Evolutionary conservation across 441 rosid species (phyloP).

Genomic region (Corymbia calophylla): DNA sequence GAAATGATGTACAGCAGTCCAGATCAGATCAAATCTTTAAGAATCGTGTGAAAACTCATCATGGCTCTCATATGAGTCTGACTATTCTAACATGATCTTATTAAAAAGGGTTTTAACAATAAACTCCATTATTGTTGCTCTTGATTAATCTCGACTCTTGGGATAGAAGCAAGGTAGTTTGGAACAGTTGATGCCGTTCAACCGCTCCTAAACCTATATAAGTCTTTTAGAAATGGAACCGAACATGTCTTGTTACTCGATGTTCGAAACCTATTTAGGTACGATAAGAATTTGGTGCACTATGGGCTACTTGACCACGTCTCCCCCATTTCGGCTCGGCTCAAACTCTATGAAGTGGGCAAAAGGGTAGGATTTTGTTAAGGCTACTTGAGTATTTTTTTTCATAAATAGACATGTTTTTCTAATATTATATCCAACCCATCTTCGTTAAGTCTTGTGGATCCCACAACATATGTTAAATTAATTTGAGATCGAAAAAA

Average conservation of each 20-base stretch:
- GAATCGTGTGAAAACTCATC: background rate
- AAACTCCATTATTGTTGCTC: background rate
- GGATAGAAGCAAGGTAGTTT: background rate
- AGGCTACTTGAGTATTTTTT: background rate
- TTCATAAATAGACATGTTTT: background rate
- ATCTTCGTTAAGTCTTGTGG: background rate
- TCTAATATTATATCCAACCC: background rate
- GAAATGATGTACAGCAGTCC: background rate
- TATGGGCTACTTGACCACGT: background rate
- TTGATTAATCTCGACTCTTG: background rate
- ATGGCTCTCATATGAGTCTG: background rate
- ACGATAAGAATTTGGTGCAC: background rate
- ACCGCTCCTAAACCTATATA: background rate
- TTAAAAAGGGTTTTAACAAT: background rate
- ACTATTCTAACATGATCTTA: background rate
- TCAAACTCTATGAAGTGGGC: background rate
- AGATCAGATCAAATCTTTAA: background rate
- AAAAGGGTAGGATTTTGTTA: background rate
- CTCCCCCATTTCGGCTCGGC: fast-evolving
- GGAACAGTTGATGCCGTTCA: background rate
- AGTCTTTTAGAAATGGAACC: background rate
- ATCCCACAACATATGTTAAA: background rate
- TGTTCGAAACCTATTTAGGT: background rate
- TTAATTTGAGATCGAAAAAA: background rate
- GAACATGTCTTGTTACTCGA: background rate